Evolutionary conservation across 805 yeast genomes (phyloP), one percentile per base, ranked within the genome.

Genomic region (Kazachstania bromeliacearum): DNA sequence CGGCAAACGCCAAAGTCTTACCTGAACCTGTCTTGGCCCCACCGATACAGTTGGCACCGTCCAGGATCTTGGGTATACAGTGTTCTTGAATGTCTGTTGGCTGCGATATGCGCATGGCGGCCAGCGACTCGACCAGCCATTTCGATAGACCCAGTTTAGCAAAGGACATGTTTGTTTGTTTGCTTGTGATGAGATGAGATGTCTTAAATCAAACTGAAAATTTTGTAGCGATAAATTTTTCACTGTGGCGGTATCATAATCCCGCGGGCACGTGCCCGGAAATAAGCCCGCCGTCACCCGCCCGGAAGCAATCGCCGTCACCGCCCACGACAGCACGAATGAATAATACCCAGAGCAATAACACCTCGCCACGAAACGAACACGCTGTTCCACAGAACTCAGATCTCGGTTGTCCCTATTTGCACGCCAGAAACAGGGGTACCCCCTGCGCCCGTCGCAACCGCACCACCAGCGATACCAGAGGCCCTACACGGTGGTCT

Each of bases 21-120:
- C 98, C 98, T 13, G 94, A 80, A 61, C 98, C 98, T 0, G 98
- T 92, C 58, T 83, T 83, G 22, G 98, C 98, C 29, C 98, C 98
- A 35, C 98, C 99, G 35, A 92, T 89, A 61, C 96, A 88, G 57
- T 88, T 95, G 47, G 78, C 47, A 28, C 72, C 96, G 28, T 67
- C 68, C 26, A 92, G 55, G 39, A 92, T 83, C 38, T 79, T 73
- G 1, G 97, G 97, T 32, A 92, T 89, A 55, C 96, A 85, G 4
- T 85, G 84, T 7, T 65, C 55, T 57, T 92, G 99, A 63, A 92
- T 89, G 15, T 75, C 74, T 0, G 97, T 84, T 2, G 98, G 98
- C 4, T 71, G 67, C 19, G 70, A 65, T 31, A 92, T 92, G 42
- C 77, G 77, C 94, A 92, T 85, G 6, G 94, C 75, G 0, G 62